These are phyloP conservation scores for Cladosporium sp. DNA, from an alignment of 2,329 filamentous ascomycete genomes.

Conservation along the genomic window DNA sequence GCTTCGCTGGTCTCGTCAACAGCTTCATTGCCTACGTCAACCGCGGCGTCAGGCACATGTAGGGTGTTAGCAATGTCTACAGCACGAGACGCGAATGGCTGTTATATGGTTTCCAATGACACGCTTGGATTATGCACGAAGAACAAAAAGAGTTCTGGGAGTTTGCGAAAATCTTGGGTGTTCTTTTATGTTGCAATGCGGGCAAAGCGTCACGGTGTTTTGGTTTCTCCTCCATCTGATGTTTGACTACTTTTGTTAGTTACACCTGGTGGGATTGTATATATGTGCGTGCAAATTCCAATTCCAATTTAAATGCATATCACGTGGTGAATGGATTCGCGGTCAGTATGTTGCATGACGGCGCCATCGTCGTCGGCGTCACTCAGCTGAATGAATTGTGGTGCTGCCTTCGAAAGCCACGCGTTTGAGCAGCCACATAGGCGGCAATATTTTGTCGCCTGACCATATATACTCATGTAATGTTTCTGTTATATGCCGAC, in stretches of 20 bases:
- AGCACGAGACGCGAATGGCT: background rate
- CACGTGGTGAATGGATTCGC: background rate
- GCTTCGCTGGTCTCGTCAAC: conserved; percentile 11
- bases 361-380: background rate
- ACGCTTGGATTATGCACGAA: background rate
- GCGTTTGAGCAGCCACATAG: background rate
- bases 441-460: background rate
- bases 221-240: conserved; percentile 2
- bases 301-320: background rate
- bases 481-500: background rate
- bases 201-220: conserved; percentile 13
- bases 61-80: background rate
- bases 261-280: background rate
- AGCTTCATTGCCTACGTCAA: conserved; percentile 26
- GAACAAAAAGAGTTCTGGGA: conserved; percentile 9
- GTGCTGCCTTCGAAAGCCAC: background rate
- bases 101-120: background rate
- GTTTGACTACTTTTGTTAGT: conserved; percentile 3
- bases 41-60: conserved; percentile 24
- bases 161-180: conserved; percentile 7
- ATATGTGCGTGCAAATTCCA: background rate
- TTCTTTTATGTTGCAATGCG: background rate
- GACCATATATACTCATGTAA: background rate
- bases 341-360: background rate
- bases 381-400: background rate